Base-by-base conservation (phyloP, 2,329 filamentous ascomycete species). In the Laburnicola sp. region DNA sequence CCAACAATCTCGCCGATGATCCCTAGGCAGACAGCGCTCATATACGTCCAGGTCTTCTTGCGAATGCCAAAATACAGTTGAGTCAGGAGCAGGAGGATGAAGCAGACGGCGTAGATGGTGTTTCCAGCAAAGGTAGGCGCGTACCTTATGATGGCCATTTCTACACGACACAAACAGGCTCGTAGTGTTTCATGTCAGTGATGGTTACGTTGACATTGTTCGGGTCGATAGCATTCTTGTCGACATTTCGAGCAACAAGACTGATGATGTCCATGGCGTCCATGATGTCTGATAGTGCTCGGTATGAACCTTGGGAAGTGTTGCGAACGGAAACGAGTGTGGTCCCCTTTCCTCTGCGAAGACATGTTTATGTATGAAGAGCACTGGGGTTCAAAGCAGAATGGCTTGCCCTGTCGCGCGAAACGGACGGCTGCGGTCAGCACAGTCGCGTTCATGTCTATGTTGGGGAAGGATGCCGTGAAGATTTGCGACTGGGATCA, bases 11-110 rank as follows among this genome's bases (percentile, higher is more conserved):
- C 81, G 45, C 81, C 75, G 2, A 79, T 56, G 0, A 79, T 70
- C 6, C 79, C 81, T 3, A 74, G 49, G 7, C 69, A n/a, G 57
- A 82, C 71, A 0, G 75, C 77, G 11, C 74, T 61, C 65, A 77
- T 72, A 58, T 80, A 82, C 6, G 78, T 79, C 76, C 78, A 84
- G 43, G 81, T 80, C 48, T 74, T 75, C 59, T 77, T n/a, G n/a
- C n/a, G n/a, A 44, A 79, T 64, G 6, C 80, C 80, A 6, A 82
- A 70, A 3, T 68, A 73, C 7, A 79, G 34, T 48, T 84, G 82
- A n/a, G 70, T 65, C 2, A 79, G 28, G 1, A 79, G 68, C 21
- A 78, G 65, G 2, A 79, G 9, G 31, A 70, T 75, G 64, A 81
- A 82, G 60, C 77, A 72, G 32, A 74, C 68, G 0, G 77, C 58